Evolutionary conservation across 495 filamentous ascomycete species (phyloP).

Genomic region (Penicillium crystallinum): DNA sequence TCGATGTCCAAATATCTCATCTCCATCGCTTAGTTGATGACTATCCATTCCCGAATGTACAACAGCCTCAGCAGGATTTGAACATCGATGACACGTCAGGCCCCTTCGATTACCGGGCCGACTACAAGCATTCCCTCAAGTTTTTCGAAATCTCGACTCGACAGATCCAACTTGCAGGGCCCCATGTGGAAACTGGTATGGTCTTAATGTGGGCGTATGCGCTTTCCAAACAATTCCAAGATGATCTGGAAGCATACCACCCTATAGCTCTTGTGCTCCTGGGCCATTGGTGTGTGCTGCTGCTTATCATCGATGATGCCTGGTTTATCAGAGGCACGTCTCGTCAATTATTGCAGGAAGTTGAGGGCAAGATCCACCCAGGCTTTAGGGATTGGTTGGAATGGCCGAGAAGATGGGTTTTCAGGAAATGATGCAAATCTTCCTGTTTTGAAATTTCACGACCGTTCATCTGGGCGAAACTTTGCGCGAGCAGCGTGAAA

Average conservation of each 20-base stretch:
- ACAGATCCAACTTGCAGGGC: slow-evolving; percentile 17
- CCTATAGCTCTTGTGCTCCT: slow-evolving; percentile 46
- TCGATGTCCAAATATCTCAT: slow-evolving; percentile 9
- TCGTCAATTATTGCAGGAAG: slow-evolving; percentile 17
- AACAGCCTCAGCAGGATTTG: slow-evolving; percentile 4
- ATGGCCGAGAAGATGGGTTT: slow-evolving; percentile 21
- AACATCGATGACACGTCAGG: not conserved
- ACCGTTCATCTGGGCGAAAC: no score
- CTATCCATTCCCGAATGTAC: slow-evolving; percentile 11
- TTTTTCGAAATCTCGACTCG: slow-evolving; percentile 10
- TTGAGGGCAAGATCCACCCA: slow-evolving; percentile 15
- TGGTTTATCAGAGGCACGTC: slow-evolving; percentile 39
- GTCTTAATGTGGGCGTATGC: slow-evolving; percentile 37
- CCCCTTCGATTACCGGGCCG: slow-evolving; percentile 5
- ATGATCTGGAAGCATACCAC: slow-evolving; percentile 35
- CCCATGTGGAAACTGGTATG: slow-evolving; percentile 18
- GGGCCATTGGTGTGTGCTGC: slow-evolving; percentile 36
- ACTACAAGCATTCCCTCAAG: slow-evolving; percentile 14
- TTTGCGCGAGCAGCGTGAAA: no score
- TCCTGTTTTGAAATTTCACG: no score
- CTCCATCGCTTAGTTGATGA: slow-evolving; percentile 17
- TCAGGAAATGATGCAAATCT: slow-evolving; percentile 5
- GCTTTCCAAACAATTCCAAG: slow-evolving; percentile 39
- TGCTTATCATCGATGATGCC: slow-evolving; percentile 32
- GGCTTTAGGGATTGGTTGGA: slow-evolving; percentile 18